These are phyloP conservation scores for Chlamydomonas incerta DNA, from an alignment of 139 green algal species.

Conservation along the genomic window DNA sequence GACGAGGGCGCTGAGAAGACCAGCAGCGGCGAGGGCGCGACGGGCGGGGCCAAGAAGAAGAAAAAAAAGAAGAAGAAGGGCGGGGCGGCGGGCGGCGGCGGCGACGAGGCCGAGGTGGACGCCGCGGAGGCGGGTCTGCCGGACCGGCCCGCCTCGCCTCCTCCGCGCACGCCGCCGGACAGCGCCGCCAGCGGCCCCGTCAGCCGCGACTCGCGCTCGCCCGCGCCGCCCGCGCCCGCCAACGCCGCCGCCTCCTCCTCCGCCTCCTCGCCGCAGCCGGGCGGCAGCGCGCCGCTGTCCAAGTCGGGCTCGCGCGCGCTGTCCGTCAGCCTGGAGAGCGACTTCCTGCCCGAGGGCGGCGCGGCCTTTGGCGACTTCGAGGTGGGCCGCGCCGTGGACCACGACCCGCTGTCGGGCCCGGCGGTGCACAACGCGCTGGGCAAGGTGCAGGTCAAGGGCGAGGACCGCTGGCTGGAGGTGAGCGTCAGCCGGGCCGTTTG, in stretches of 20 bases:
- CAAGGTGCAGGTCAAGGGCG: constrained; percentile 56
- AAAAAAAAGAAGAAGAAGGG: constrained; percentile 66
- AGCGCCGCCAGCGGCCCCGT: background rate
- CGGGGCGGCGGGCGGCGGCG: constrained; percentile 1
- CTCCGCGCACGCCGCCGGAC: background rate
- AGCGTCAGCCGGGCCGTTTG: no score
- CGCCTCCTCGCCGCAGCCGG: background rate
- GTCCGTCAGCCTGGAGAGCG: constrained; percentile 32
- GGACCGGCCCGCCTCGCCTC: background rate
- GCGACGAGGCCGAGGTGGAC: background rate
- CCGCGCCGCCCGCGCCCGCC: background rate
- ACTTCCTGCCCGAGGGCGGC: constrained; percentile 16
- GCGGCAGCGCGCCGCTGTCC: background rate
- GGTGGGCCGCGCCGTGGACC: background rate
- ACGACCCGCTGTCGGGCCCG: constrained; percentile 46
- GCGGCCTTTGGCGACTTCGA: background rate
- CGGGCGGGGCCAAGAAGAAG: constrained; percentile 45
- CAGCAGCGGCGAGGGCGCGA: background rate
- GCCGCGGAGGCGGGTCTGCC: background rate
- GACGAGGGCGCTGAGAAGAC: constrained; percentile 3
- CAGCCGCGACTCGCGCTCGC: background rate
- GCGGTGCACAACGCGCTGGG: constrained; percentile 30
- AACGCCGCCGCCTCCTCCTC: background rate
- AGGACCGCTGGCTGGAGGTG: constrained; percentile 63
- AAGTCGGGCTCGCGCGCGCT: constrained; percentile 2